These are phyloP conservation scores for Multifurca ochricompacta DNA, from an alignment of 768 basidiomycete species.

Conservation along the genomic window DNA sequence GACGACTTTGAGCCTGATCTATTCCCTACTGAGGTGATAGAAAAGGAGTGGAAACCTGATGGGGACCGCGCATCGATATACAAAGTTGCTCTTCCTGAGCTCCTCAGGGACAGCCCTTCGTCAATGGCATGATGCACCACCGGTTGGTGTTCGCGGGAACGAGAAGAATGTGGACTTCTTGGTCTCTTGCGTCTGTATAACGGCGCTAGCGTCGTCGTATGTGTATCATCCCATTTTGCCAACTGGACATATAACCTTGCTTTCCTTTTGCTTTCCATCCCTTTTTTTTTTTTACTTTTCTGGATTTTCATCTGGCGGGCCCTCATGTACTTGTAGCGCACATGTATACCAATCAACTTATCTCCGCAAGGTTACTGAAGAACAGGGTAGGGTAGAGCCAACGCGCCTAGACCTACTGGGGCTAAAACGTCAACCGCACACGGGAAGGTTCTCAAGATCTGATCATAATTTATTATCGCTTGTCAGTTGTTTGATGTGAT, in stretches of 20 bases:
- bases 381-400: no score
- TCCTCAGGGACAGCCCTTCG: neutral
- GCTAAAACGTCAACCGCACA: no score
- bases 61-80: conserved; percentile 15
- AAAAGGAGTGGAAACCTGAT: conserved; percentile 13
- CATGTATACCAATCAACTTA: neutral
- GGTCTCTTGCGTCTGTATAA: no score
- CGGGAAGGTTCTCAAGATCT: no score
- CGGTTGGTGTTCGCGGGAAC: neutral
- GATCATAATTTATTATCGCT: no score
- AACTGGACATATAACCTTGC: no score
- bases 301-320: neutral
- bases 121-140: neutral
- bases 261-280: neutral
- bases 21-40: neutral
- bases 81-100: conserved; percentile 3
- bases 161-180: neutral
- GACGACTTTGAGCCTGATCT: conserved; percentile 15
- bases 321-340: neutral
- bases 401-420: no score
- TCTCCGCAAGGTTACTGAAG: neutral
- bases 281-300: neutral
- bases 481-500: no score
- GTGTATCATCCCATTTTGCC: no score
- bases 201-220: no score